Conservation (phyloP, 106 monocot genomes). For the Alisma plantagoaquatica region DNA sequence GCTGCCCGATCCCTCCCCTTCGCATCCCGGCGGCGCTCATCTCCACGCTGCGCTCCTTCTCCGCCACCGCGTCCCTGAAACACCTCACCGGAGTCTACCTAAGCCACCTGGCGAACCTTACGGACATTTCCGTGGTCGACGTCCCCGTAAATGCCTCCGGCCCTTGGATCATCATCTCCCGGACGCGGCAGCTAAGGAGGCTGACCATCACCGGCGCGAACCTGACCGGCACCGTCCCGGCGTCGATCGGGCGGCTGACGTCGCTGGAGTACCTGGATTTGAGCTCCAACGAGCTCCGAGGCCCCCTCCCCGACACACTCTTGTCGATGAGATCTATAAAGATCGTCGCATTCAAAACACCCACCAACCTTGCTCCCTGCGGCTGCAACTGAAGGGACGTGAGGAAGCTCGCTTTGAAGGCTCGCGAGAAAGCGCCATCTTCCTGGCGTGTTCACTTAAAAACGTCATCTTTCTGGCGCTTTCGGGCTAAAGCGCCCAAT, state of each 20-base stretch:
- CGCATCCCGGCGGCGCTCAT: slow-evolving; percentile 33
- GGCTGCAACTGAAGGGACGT: no score
- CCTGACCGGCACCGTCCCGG: slow-evolving; percentile 52
- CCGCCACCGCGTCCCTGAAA: slow-evolving; percentile 28
- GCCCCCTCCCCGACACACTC: slow-evolving; percentile 56
- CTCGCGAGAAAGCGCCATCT: no score
- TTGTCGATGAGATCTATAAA: no score
- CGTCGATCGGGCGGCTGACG: slow-evolving; percentile 26
- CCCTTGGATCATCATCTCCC: slow-evolving; percentile 44
- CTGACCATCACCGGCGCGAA: slow-evolving; percentile 52
- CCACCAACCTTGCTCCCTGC: no score
- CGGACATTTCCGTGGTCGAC: slow-evolving; percentile 37
- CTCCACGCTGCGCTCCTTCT: slow-evolving; percentile 32
- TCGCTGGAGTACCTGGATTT: slow-evolving; percentile 35
- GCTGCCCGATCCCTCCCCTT: slow-evolving; percentile 21
- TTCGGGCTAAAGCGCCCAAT: no score
- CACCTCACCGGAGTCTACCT: slow-evolving; percentile 46
- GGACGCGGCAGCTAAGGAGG: slow-evolving; percentile 38
- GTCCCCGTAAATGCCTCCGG: slow-evolving; percentile 38
- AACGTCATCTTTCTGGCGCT: no score
- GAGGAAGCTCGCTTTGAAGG: no score
- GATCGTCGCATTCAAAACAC: no score
- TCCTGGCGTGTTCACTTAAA: no score
- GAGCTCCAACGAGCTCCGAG: slow-evolving; percentile 69
- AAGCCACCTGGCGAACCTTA: slow-evolving; percentile 61